phyloP scores from a whole-genome alignment of 495 filamentous ascomycete species.

The Trichocladium uniseriatum region DNA sequence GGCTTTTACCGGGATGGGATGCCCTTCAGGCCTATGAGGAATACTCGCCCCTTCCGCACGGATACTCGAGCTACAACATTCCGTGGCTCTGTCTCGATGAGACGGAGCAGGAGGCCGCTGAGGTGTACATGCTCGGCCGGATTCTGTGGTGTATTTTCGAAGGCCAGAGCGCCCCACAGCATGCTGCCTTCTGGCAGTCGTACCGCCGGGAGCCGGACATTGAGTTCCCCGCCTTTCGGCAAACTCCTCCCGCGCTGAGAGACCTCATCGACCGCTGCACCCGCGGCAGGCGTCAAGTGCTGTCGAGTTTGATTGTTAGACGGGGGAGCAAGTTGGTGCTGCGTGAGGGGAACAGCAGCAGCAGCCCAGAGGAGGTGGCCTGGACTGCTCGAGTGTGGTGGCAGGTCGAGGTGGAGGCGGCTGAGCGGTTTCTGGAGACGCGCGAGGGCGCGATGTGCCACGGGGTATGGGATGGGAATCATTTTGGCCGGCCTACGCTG shows the following conservation, averaged over 20 bases:
- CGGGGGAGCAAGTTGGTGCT: conserved; percentile 31
- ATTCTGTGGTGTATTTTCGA: conserved; percentile 47
- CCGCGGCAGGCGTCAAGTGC: conserved; percentile 27
- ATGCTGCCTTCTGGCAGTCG: conserved; percentile 39
- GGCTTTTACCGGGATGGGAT: conserved; percentile 33
- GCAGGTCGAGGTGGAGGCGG: conserved; percentile 31
- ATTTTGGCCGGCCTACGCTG: conserved; percentile 31
- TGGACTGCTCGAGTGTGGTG: conserved; percentile 32
- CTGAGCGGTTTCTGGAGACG: conserved; percentile 30
- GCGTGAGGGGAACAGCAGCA: conserved; percentile 8
- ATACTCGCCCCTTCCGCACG: conserved; percentile 23
- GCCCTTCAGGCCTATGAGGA: conserved; percentile 26
- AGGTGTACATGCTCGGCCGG: conserved; percentile 45
- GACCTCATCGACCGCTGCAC: conserved; percentile 38
- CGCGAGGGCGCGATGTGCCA: conserved; percentile 22
- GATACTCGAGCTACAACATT: conserved; percentile 36
- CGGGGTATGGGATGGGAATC: conserved; percentile 36
- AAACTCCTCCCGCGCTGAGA: conserved; percentile 31
- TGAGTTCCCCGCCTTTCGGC: conserved; percentile 37
- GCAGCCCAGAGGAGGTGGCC: conserved; percentile 22
- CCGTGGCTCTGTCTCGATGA: conserved; percentile 36
- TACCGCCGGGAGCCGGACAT: conserved; percentile 39
- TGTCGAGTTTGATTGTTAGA: conserved; percentile 30
- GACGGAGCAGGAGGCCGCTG: conserved; percentile 37
- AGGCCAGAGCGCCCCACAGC: conserved; percentile 38